Conservation (phyloP, 2,329 filamentous ascomycete genomes). For the Diaporthe sp. region DNA sequence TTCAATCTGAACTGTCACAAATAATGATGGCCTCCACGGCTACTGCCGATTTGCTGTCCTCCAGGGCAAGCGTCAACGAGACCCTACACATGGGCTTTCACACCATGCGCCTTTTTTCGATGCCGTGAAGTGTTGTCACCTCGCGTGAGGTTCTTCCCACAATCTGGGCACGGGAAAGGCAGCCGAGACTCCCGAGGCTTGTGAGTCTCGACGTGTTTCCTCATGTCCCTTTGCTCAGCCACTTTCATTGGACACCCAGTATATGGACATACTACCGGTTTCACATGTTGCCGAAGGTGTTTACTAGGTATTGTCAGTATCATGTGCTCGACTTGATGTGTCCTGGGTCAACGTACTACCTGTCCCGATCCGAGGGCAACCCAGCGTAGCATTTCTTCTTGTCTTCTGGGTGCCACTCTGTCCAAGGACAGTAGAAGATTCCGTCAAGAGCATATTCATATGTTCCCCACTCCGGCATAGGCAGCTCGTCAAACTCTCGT, state of each 20-base stretch:
- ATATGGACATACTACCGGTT: background rate
- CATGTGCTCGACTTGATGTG: background rate
- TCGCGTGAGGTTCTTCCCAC: background rate
- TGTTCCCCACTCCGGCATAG: background rate
- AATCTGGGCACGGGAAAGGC: background rate
- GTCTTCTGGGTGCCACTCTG: background rate
- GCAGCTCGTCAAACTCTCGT: background rate
- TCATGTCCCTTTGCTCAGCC: background rate
- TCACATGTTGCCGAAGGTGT: background rate
- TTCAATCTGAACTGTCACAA: background rate
- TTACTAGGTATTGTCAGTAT: background rate
- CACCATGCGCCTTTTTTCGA: background rate
- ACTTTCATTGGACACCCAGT: background rate
- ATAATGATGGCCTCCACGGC: background rate
- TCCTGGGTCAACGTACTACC: background rate
- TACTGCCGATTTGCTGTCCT: background rate
- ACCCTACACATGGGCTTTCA: background rate
- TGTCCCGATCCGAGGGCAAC: background rate
- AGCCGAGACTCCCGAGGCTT: background rate
- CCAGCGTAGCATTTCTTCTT: accelerated
- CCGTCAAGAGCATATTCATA: background rate
- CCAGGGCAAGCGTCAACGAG: no score
- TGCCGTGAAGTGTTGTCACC: background rate
- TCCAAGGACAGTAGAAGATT: background rate
- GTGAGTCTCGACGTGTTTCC: background rate